Evolutionary conservation across 106 monocot species (phyloP).

Genomic region (Allium sativum): DNA sequence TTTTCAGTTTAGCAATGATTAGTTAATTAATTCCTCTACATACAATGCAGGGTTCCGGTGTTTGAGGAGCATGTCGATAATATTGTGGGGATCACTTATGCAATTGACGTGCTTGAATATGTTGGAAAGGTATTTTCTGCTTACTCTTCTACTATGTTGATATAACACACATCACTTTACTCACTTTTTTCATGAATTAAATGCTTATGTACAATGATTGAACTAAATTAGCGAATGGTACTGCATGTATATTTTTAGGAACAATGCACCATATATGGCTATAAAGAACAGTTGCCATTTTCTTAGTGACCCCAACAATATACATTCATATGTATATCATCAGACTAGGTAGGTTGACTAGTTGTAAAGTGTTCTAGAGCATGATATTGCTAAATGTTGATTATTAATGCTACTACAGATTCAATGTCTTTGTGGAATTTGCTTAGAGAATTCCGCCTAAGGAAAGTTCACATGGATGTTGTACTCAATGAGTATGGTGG

Average conservation of each 20-base stretch:
- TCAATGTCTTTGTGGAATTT: slow-evolving; percentile 99
- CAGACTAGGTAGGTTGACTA: no score
- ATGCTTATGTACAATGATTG: no score
- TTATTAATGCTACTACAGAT: slow-evolving; percentile 39
- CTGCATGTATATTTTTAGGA: no score
- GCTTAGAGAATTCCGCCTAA: slow-evolving; percentile 86
- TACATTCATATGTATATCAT: no score
- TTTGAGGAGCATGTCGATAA: slow-evolving; percentile 97
- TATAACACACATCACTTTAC: no score
- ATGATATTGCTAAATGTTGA: background rate
- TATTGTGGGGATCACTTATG: slow-evolving; percentile 97
- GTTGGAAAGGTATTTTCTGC: slow-evolving; percentile 63
- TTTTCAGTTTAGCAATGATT: background rate
- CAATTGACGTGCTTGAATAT: slow-evolving; percentile 95
- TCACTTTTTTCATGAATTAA: no score
- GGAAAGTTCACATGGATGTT: slow-evolving; percentile 97
- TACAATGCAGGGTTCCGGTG: slow-evolving; percentile 70
- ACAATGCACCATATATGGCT: no score
- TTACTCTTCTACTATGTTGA: background rate
- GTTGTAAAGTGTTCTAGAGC: no score
- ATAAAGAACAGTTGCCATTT: no score
- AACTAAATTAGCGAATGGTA: no score
- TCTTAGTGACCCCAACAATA: no score
- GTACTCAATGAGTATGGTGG: slow-evolving; percentile 99
- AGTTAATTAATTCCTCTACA: background rate